These are phyloP conservation scores for Suillus luteus DNA, from an alignment of 768 basidiomycete genomes.

Conservation along the genomic window DNA sequence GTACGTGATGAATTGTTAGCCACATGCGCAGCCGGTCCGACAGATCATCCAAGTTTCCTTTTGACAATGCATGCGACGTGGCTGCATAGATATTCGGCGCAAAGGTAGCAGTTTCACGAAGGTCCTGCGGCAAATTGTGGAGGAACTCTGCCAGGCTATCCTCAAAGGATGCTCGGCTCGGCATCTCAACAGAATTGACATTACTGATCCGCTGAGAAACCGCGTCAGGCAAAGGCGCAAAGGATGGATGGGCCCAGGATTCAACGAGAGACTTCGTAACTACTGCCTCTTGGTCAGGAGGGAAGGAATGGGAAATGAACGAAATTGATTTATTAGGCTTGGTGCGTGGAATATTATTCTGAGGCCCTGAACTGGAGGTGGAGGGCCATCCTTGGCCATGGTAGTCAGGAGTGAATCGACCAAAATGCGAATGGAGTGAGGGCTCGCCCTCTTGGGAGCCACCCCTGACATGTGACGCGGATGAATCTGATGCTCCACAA, in stretches of 20 bases:
- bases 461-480: constrained; percentile 22
- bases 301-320: constrained; percentile 47
- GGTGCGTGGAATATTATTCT: constrained; percentile 25
- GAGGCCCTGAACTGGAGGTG: constrained; percentile 22
- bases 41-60: constrained; percentile 32
- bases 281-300: constrained; percentile 39
- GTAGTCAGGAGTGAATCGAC: constrained; percentile 27
- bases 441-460: constrained; percentile 20
- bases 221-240: constrained; percentile 59
- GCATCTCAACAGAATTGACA: constrained; percentile 61
- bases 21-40: constrained; percentile 52
- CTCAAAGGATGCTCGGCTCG: constrained; percentile 54
- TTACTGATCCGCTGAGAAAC: constrained; percentile 56
- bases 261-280: constrained; percentile 47
- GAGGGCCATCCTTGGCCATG: constrained; percentile 21
- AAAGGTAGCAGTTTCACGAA: constrained; percentile 64
- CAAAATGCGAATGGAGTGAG: constrained; percentile 19
- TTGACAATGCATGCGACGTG: constrained; percentile 49
- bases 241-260: constrained; percentile 60
- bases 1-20: constrained; percentile 60
- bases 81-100: constrained; percentile 54
- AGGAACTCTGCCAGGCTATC: constrained; percentile 51
- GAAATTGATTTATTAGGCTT: constrained; percentile 35
- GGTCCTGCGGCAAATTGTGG: constrained; percentile 49
- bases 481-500: constrained; percentile 25